Base-by-base conservation (phyloP, 805 yeast species). In the Spencermartinsiella europaea region DNA sequence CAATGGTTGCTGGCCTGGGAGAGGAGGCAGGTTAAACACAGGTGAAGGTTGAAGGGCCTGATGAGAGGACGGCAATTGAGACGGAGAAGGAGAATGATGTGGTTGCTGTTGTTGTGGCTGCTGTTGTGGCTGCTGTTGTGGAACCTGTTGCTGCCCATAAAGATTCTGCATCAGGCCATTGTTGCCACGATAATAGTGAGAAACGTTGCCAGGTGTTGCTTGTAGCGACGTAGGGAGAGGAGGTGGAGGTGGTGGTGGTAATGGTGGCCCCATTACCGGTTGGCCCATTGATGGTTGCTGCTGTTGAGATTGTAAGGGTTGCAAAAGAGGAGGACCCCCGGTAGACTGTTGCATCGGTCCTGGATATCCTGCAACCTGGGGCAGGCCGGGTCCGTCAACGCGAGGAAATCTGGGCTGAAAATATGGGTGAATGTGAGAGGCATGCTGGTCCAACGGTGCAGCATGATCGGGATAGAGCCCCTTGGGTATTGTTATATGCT, bases 401-500 rank as follows among this genome's bases (percentile, higher is more conserved):
- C n/a, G n/a, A n/a, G n/a, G 14, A 17, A 17, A 8, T 40, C 40
- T 43, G 56, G 27, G 46, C 16, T 27, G 53, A 27, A 19, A 49
- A 4, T 33, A 50, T 8, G 45, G 35, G 20, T 27, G 14, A n/a
- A 15, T 45, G 51, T 34, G 54, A 16, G 22, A 35, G n/a, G 33
- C 48, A 5, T 34, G 44, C 20, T 39, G 47, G 10, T 42, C 36
- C 8, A 8, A 20, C 10, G 40, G 35, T 5, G 46, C 45, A 7
- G 65, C 40, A 21, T 63, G 59, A 42, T 62, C 70, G 2, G 73
- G 74, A 49, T 68, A 70, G 21, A 66, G 45, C 1, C 66, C 69
- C 38, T 54, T 50, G 22, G 73, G 73, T 17, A 69, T 62, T 14
- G 49, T 51, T 20, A 71, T 56, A 25, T 58, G 52, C 38, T 59